Base-by-base conservation (phyloP, 306 rosid species). In the Hippophae rhamnoides region DNA sequence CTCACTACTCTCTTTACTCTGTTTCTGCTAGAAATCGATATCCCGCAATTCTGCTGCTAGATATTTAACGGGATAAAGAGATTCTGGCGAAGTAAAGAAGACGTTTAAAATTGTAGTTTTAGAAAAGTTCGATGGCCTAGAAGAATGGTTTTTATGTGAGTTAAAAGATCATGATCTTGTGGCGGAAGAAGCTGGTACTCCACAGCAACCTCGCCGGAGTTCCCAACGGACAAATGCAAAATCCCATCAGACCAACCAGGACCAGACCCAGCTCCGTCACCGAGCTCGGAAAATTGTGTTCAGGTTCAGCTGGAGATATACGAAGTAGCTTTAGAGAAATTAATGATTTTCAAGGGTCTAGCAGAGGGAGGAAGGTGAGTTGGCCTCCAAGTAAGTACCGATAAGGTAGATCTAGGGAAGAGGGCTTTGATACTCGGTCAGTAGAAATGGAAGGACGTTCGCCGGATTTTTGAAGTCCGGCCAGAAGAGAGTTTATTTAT, bases 141-240 rank as follows among this genome's bases (percentile, higher is more conserved):
- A 31, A 31, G 38, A 4, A 31, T 31, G 38, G 38, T 31, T 4
- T 2, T 31, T 31, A 31, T 31, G 38, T 31, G 38, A 51, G 72
- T 82, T 84, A 92, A 63, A 88, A 87, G 78, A 92, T 85, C 96
- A 88, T 88, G 43, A 92, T 63, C 98, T 85, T 92, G 76, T 92
- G 98, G 67, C 98, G 98, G 93, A 92, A 92, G 84, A 92, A 92
- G 63, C 98, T 92, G 2, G 98, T 92, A 45, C 83, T 92, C 98
- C 98, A 92, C 4, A 87, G 96, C 47, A 92, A 78, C 83, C 96
- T 85, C 67, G 96, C 96, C 63, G 96, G 94, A 60, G 82, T 85
- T 64, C 83, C 89, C 62, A 92, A 74, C 68, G 87, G 98, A 51
- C 81, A 83, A 59, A 86, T 77, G 55, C 89, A 87, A 87, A 76